Base-by-base conservation (phyloP, 345 rosid species). In the Hypericum perforatum region DNA sequence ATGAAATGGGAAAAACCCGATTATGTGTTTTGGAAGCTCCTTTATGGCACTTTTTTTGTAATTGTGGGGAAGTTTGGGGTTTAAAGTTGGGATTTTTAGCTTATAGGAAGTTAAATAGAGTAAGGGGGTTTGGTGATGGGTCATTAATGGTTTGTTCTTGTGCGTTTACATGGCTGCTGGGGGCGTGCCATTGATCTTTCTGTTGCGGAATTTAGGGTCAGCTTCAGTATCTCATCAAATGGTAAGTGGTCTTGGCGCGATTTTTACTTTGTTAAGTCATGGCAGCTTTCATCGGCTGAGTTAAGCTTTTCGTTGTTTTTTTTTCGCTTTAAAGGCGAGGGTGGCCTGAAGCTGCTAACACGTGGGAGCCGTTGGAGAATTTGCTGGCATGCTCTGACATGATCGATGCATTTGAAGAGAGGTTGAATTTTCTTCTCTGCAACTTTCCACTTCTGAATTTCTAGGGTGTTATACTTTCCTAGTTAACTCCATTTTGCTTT, bases 281-380 rank as follows among this genome's bases (percentile, higher is more conserved):
- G n/a, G 43, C 44, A 12, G 15, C 41, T 29, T 41, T 40, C 50
- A 12, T 14, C 22, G 50, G 50, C 9, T 46, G 22, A 14, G 12
- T 12, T 45, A 16, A 16, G 8, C 12, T n/a, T 46, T n/a, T 8
- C 22, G 12, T 45, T 11, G 39, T 32, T 8, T 37, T 32, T 50
- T 52, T 8, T 43, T 42, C 55, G 50, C 14, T 63, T 72, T 63
- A 42, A 81, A 94, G 99, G 99, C 94, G 97, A 11, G 96, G 90
- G 32, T 94, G 99, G 99, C 90, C 99, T 0, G 97, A 89, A 64
- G 75, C 92, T 4, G 76, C 92, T 3, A 94, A 94, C 67, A 94
- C 99, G 14, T 94, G 99, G 99, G 99, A 94, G 74, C 99, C 99
- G 14, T 45, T 86, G 44, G 96, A 84, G 84, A 94, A 94, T 68